phyloP scores from a whole-genome alignment of 208 protist species.

The Porcisia hertigi region DNA sequence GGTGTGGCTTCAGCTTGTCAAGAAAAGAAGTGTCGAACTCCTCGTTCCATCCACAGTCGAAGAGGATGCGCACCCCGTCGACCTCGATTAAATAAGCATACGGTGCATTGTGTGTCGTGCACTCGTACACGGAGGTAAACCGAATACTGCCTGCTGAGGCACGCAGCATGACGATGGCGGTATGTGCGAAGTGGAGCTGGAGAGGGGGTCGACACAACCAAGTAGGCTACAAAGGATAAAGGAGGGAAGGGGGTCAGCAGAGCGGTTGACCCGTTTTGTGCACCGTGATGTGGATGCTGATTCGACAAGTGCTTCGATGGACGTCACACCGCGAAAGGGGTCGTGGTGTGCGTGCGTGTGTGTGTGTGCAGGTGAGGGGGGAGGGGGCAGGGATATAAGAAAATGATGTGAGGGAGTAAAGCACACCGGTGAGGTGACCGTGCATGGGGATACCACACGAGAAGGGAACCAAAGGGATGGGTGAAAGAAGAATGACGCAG shows the following conservation, averaged over 20 bases:
- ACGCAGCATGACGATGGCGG: conserved; percentile 34
- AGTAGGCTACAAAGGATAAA: not conserved
- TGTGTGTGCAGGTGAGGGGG: too few species aligned
- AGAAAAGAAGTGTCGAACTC: conserved; percentile 59
- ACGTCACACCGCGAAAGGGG: too few species aligned
- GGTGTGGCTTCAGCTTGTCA: conserved; percentile 47
- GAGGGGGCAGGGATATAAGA: too few species aligned
- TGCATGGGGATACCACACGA: too few species aligned
- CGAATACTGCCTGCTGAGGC: conserved; percentile 44
- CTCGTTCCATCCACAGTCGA: conserved; percentile 90
- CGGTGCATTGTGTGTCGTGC: conserved; percentile 38
- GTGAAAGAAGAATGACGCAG: too few species aligned
- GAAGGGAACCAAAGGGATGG: too few species aligned
- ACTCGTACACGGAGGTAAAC: conserved; percentile 45
- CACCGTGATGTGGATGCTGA: too few species aligned
- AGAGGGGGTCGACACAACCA: not conserved
- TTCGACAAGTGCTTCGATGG: too few species aligned
- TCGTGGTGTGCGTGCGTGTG: not conserved
- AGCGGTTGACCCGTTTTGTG: not conserved
- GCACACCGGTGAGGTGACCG: too few species aligned
- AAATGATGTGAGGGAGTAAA: too few species aligned
- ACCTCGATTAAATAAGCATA: conserved; percentile 82
- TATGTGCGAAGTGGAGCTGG: not conserved
- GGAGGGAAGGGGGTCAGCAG: not conserved
- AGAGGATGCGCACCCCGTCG: conserved; percentile 79